Percentiles rank a stretch among this genome's conserved stretches.
These are phyloP conservation scores for Sideroxylon spinosum DNA, from an alignment of 179 eudicot genomes.

Conservation along the genomic window DNA sequence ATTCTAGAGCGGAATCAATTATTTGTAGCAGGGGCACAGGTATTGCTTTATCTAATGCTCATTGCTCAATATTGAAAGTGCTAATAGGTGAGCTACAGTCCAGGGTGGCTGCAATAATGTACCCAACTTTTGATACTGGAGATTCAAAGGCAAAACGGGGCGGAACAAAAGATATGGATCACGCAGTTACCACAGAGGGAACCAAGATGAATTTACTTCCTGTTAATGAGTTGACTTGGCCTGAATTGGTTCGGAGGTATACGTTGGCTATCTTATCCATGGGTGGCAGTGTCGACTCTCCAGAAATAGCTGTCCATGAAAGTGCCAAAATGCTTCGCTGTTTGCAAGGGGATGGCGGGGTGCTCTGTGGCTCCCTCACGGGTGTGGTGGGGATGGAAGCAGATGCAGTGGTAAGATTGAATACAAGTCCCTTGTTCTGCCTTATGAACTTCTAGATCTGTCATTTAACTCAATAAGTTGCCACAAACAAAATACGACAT, in stretches of 20 bases:
- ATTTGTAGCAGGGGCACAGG: slow-evolving; percentile 33
- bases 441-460: slow-evolving; percentile 5
- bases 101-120: slow-evolving; percentile 49
- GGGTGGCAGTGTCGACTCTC: slow-evolving; percentile 48
- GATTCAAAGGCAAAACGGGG: slow-evolving; percentile 56
- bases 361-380: slow-evolving; percentile 60
- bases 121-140: slow-evolving; percentile 45
- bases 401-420: slow-evolving; percentile 56
- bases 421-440: background rate
- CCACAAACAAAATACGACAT: slow-evolving; percentile 1
- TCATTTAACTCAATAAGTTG: slow-evolving; percentile 1
- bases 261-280: slow-evolving; percentile 44
- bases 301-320: slow-evolving; percentile 36
- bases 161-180: slow-evolving; percentile 49
- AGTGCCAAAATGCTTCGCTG: slow-evolving; percentile 52
- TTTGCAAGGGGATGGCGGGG: slow-evolving; percentile 67
- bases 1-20: slow-evolving; percentile 26
- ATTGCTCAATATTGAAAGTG: slow-evolving; percentile 45
- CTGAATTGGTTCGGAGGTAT: slow-evolving; percentile 71
- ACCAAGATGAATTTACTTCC: slow-evolving; percentile 52
- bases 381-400: slow-evolving; percentile 65
- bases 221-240: slow-evolving; percentile 69
- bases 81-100: slow-evolving; percentile 57
- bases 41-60: slow-evolving; percentile 34
- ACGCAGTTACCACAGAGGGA: slow-evolving; percentile 36